A percentile compares a stretch with the other conserved stretches of the same genome.
These are phyloP conservation scores for Primulina huaijiensis DNA, from an alignment of 257 asterid genomes.

Conservation along the genomic window DNA sequence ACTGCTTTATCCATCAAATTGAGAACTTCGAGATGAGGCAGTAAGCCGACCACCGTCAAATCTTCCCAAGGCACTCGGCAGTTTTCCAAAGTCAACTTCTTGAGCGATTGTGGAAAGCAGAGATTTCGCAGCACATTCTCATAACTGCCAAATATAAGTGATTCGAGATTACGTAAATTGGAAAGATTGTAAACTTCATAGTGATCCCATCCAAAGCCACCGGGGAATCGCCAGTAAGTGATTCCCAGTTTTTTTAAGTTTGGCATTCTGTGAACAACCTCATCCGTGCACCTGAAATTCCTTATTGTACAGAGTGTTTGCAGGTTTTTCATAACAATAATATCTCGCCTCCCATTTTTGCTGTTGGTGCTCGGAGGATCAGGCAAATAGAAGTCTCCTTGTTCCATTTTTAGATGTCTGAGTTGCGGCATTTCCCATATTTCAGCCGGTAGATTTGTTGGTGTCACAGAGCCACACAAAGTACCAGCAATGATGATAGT, in stretches of 20 bases:
- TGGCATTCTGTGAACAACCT: neutral
- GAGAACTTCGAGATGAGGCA: conserved; percentile 30
- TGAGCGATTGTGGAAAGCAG: conserved; percentile 18
- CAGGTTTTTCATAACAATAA: neutral
- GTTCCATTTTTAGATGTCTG: conserved; percentile 2
- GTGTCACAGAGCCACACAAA: no score
- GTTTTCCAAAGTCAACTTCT: conserved; percentile 10
- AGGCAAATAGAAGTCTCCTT: no score
- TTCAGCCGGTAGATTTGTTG: neutral
- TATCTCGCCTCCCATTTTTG: no score
- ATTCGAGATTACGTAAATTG: conserved; percentile 17
- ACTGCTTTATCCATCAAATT: neutral
- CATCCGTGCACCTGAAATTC: neutral
- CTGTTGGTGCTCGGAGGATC: no score
- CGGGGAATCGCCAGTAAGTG: no score
- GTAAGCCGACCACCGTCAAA: conserved; percentile 12
- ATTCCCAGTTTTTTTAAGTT: conserved; percentile 14
- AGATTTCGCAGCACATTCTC: neutral
- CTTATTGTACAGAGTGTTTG: neutral
- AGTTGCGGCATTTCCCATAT: conserved; percentile 17
- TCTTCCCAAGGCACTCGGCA: conserved; percentile 11
- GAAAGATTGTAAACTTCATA: neutral
- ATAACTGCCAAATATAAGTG: neutral
- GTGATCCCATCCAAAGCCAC: neutral
- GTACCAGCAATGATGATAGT: neutral